Conservation (phyloP, 768 basidiomycete genomes). For the Panaeolus cyanescens region DNA sequence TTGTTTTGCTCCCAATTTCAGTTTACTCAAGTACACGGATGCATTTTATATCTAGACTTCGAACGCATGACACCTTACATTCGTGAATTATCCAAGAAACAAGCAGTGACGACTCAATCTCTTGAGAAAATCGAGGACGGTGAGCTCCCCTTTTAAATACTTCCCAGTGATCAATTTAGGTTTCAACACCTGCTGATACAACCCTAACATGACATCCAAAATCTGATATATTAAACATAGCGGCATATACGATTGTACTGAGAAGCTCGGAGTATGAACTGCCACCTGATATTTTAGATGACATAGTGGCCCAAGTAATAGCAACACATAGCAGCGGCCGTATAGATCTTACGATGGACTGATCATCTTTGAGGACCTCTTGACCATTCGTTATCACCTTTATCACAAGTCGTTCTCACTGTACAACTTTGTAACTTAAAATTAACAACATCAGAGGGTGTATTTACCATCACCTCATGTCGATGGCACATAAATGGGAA, state of each 20-base stretch:
- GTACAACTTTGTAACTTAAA: too few species aligned
- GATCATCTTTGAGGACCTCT: too few species aligned
- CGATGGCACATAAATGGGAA: neutral
- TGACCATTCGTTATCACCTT: too few species aligned
- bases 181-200: neutral
- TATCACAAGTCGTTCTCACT: too few species aligned
- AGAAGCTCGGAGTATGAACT: constrained; percentile 76
- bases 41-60: constrained; percentile 55
- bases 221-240: constrained; percentile 33
- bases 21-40: neutral
- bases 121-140: constrained; percentile 94
- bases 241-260: constrained; percentile 71
- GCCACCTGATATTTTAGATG: constrained; percentile 66
- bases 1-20: neutral
- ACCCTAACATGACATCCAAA: neutral
- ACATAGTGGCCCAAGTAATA: constrained; percentile 51
- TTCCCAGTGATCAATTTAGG: neutral
- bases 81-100: constrained; percentile 82
- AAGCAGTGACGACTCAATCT: constrained; percentile 82
- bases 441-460: too few species aligned
- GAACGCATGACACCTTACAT: constrained; percentile 74
- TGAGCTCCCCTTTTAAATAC: constrained; percentile 31
- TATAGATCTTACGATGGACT: constrained; percentile 36
- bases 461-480: neutral
- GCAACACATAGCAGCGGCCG: neutral